Conservation (phyloP, 805 yeast species). For the Yarrowia divulgata region DNA sequence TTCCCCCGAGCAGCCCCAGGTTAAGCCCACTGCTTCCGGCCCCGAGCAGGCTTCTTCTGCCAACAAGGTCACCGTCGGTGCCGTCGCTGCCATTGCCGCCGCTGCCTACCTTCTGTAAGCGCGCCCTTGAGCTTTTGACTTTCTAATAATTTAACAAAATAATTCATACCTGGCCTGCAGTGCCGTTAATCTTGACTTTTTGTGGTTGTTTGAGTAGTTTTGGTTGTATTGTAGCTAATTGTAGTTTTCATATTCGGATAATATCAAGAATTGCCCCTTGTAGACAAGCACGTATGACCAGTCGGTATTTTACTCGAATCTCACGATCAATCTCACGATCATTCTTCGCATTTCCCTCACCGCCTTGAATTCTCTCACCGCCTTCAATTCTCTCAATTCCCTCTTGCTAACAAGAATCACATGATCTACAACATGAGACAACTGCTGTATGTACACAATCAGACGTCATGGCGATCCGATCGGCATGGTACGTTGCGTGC, state of each 20-base stretch:
- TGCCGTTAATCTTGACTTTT: constrained; percentile 5
- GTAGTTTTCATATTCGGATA: too few species aligned
- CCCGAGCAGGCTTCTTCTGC: constrained; percentile 43
- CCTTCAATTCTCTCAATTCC: background rate
- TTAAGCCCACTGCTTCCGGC: constrained; percentile 42
- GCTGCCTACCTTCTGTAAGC: constrained; percentile 59
- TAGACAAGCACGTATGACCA: too few species aligned
- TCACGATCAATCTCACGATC: too few species aligned
- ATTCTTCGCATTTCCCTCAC: too few species aligned
- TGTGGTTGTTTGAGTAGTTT: too few species aligned
- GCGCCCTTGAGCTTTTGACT: constrained; percentile 24
- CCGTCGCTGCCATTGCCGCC: constrained; percentile 62
- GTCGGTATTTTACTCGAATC: too few species aligned
- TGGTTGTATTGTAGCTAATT: too few species aligned
- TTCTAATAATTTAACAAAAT: constrained; percentile 33
- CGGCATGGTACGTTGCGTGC: background rate
- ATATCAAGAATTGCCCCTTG: too few species aligned
- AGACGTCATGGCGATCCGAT: background rate
- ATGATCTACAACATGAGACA: too few species aligned
- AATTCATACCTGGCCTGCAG: constrained; percentile 38
- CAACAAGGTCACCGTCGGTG: constrained; percentile 48
- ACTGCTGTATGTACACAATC: too few species aligned
- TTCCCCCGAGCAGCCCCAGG: constrained; percentile 36
- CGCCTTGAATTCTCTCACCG: too few species aligned
- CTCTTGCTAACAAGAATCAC: background rate